Base-by-base conservation (phyloP, 768 basidiomycete species). In the Mycena pura region DNA sequence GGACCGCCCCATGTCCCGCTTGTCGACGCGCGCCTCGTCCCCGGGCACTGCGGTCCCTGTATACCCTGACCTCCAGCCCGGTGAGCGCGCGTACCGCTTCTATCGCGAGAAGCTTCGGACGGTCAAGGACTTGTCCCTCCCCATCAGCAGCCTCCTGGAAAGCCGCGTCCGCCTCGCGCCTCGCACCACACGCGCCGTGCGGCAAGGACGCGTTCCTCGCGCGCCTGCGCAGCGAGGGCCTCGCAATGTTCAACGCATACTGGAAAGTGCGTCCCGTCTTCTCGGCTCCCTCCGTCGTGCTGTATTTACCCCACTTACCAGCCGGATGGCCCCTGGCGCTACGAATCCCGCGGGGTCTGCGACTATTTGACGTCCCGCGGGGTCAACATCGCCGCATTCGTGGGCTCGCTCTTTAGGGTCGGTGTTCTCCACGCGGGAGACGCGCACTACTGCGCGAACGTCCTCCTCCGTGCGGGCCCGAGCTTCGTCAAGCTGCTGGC, bases 341-440 rank as follows among this genome's bases (percentile, higher is more conserved):
- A 1, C 29, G 46, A 51, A 10, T 25, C 17, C 34, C 22, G 11
- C 38, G n/a, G 11, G 2, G 11, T 7, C 21, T 17, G 1, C 19
- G 22, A 57, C n/a, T 45, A 65, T 31, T 49, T 65, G 36, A 66
- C 56, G 0, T 58, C 69, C 15, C 47, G 59, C 22, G 67, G 69
- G 6, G 55, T 75, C 22, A 72, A 76, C 36, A 68, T 74, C 25
- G 72, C 76, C 10, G 69, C 68, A 19, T 65, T 78, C 45, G 48
- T 76, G 25, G 77, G 77, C 6, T 67, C 74, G 19, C 54, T 78
- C 36, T 78, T 71, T 53, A 57, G 53, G 17, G 63, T 60, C 19
- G 66, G 57, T n/a, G 46, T 78, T 32, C 41, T 64, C 38, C 53
- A 31, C 2, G 70, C 63, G 3, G 68, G 51, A 31, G 77, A 78